Evolutionary conservation across 495 filamentous ascomycete species (phyloP).

Genomic region (Hypomontagnella monticulosa): DNA sequence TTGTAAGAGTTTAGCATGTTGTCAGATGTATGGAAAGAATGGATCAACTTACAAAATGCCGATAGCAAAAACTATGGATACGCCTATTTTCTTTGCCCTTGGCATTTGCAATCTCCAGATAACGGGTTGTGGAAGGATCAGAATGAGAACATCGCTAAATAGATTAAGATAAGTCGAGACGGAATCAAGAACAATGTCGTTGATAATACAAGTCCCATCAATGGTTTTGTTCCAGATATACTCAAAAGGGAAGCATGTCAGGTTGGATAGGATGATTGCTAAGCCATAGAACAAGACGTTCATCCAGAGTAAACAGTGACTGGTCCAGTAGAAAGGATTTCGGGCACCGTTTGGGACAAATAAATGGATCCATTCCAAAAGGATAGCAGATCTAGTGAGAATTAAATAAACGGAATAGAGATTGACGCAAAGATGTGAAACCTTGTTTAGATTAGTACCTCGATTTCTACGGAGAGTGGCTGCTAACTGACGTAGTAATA

Average conservation of each 20-base stretch:
- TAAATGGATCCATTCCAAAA: neutral
- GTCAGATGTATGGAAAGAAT: too few species aligned
- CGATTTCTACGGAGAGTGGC: too few species aligned
- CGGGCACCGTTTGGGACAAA: neutral
- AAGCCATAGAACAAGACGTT: neutral
- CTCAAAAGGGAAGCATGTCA: conserved; percentile 48
- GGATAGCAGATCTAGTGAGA: neutral
- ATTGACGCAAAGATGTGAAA: too few species aligned
- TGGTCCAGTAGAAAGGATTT: neutral
- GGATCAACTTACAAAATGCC: conserved; percentile 13
- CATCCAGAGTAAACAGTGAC: neutral
- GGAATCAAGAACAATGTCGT: neutral
- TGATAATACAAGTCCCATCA: neutral
- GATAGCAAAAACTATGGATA: conserved; percentile 23
- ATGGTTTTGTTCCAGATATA: conserved; percentile 12
- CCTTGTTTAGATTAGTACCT: too few species aligned
- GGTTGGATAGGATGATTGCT: neutral
- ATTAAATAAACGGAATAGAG: neutral
- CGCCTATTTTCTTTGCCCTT: conserved; percentile 26
- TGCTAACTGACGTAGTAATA: neutral
- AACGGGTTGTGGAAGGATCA: conserved; percentile 25
- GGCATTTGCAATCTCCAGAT: conserved; percentile 36
- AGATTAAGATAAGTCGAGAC: conserved; percentile 13
- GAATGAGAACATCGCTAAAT: conserved; percentile 17
- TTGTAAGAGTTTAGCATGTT: neutral